These are phyloP conservation scores for Pogostemon cablin DNA, from an alignment of 257 asterid species.

Conservation along the genomic window DNA sequence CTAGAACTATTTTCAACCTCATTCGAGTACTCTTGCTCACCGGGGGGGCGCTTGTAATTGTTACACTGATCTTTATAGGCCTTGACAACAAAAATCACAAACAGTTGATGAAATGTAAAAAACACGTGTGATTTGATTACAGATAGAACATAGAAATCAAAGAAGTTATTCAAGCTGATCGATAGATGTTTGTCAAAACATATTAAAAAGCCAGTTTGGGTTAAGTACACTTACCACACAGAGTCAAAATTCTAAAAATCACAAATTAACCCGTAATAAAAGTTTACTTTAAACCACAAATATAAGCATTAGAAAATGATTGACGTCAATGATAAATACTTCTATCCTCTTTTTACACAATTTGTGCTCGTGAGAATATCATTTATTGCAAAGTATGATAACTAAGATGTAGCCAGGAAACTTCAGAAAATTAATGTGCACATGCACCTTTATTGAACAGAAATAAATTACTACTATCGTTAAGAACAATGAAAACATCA, in stretches of 20 bases:
- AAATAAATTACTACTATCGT: neutral
- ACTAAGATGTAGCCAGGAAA: constrained; percentile 8
- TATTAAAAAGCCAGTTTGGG: neutral
- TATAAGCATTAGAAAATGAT: constrained; percentile 4
- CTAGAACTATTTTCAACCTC: constrained; percentile 48
- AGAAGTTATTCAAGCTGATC: constrained; percentile 10
- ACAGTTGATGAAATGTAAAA: constrained; percentile 24
- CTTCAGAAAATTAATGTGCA: constrained; percentile 20
- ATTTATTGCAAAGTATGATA: constrained; percentile 2
- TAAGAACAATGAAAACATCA: neutral
- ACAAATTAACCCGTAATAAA: neutral
- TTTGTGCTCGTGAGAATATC: constrained; percentile 6
- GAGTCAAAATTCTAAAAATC: neutral
- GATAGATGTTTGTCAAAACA: neutral
- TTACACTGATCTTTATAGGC: constrained; percentile 63
- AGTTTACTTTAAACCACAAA: neutral
- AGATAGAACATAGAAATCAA: neutral
- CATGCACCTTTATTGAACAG: neutral
- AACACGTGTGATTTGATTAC: neutral
- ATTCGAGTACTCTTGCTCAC: constrained; percentile 69
- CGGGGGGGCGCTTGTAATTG: constrained; percentile 62
- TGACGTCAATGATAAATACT: constrained; percentile 1
- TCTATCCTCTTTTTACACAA: constrained; percentile 2
- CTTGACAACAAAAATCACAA: constrained; percentile 41
- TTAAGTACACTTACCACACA: neutral